Conservation (phyloP, 805 yeast species). For the Jamesozyma jinghongensis region DNA sequence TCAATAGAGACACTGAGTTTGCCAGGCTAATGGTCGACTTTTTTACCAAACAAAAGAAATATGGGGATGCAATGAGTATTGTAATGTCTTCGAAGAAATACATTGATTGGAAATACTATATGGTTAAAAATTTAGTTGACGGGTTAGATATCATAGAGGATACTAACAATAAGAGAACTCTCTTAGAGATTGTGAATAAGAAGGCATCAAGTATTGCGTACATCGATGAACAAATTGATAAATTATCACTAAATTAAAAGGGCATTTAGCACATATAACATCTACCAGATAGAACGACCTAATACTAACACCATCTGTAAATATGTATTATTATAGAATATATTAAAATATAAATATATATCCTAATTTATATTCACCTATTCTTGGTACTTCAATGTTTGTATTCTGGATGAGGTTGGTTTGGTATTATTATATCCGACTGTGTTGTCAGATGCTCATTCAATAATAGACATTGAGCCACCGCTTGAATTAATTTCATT, state of each 20-base stretch:
- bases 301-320: slow-evolving; percentile 1
- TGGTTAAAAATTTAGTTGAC: slow-evolving; percentile 35
- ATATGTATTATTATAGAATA: not conserved
- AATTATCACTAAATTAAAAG: slow-evolving; percentile 9
- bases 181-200: slow-evolving; percentile 29
- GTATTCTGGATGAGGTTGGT: too few species aligned
- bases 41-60: slow-evolving; percentile 44
- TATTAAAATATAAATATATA: too few species aligned
- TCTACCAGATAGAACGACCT: too few species aligned
- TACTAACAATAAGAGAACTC: slow-evolving; percentile 22
- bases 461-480: too few species aligned
- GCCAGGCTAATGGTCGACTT: slow-evolving; percentile 62
- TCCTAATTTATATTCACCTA: not conserved
- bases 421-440: too few species aligned
- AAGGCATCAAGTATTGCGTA: slow-evolving; percentile 13
- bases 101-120: slow-evolving; percentile 57
- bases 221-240: slow-evolving; percentile 14
- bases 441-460: too few species aligned
- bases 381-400: too few species aligned
- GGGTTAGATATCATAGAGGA: slow-evolving; percentile 40
- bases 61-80: slow-evolving; percentile 63
- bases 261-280: too few species aligned
- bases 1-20: slow-evolving; percentile 33
- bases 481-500: too few species aligned
- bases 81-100: slow-evolving; percentile 57